Percentiles rank a stretch among this genome's conserved stretches.
phyloP scores from a whole-genome alignment of 768 basidiomycete species.

The Pulveroboletus sp. region DNA sequence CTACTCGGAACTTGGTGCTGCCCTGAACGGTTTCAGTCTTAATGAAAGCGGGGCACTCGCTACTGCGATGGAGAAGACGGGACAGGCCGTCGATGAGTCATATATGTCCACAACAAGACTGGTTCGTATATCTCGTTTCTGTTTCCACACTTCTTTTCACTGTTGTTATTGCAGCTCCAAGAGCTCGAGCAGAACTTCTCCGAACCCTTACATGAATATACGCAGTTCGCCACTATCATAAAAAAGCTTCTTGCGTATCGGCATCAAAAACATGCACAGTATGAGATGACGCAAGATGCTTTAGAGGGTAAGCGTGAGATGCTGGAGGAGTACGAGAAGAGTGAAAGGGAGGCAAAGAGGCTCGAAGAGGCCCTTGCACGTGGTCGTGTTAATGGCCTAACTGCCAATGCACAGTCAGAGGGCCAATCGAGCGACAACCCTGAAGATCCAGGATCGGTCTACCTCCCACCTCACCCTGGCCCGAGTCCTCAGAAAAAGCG shows the following conservation, averaged over 20 bases:
- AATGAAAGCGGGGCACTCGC: slow-evolving; percentile 74
- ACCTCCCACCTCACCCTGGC: slow-evolving; percentile 76
- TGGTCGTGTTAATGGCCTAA: slow-evolving; percentile 38
- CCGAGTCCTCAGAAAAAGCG: slow-evolving; percentile 61
- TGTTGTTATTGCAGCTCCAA: slow-evolving; percentile 58
- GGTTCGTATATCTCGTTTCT: slow-evolving; percentile 41
- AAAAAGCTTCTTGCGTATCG: slow-evolving; percentile 91
- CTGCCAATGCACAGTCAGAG: slow-evolving; percentile 24
- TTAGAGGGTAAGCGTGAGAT: slow-evolving; percentile 81
- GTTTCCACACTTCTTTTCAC: slow-evolving; percentile 1
- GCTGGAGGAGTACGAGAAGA: slow-evolving; percentile 87
- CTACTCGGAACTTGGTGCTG: slow-evolving; percentile 86
- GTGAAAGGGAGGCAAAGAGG: slow-evolving; percentile 84
- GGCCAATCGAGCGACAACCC: slow-evolving; percentile 33
- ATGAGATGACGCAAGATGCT: slow-evolving; percentile 92
- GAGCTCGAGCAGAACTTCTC: slow-evolving; percentile 94
- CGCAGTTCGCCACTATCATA: slow-evolving; percentile 92
- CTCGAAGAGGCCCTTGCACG: slow-evolving; percentile 82
- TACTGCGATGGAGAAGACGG: slow-evolving; percentile 91
- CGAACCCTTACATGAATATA: slow-evolving; percentile 93
- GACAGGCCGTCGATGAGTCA: slow-evolving; percentile 92
- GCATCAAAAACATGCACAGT: slow-evolving; percentile 97
- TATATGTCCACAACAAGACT: slow-evolving; percentile 90
- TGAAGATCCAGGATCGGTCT: slow-evolving; percentile 44
- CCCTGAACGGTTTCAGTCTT: slow-evolving; percentile 88